A percentile compares a stretch with the other conserved stretches of the same genome.
These are phyloP conservation scores for Candida buenavistaensis DNA, from an alignment of 1,139 yeast genomes.

Conservation along the genomic window DNA sequence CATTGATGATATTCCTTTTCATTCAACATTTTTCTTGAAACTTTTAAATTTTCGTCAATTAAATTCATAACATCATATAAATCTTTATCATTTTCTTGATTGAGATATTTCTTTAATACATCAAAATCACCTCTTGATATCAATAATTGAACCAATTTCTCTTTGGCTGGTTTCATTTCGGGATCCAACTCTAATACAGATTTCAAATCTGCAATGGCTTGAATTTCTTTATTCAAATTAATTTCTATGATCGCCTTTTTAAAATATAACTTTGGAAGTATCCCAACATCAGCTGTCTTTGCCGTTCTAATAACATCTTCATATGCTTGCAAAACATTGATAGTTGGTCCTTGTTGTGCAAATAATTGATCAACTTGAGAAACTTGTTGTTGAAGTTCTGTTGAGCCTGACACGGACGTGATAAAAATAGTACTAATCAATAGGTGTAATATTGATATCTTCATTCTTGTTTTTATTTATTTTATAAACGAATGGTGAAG, in stretches of 20 bases:
- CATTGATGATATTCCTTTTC: slow-evolving; percentile 21
- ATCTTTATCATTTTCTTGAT: slow-evolving; percentile 15
- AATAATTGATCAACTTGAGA: slow-evolving; percentile 15
- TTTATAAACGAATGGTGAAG: too few relatives aligned
- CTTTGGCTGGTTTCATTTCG: slow-evolving; percentile 41
- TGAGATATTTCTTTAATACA: slow-evolving; percentile 16
- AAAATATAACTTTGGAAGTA: slow-evolving; percentile 42
- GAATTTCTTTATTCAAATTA: slow-evolving; percentile 45
- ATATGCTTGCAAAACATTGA: slow-evolving; percentile 24
- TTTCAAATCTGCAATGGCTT: slow-evolving; percentile 50
- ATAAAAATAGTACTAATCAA: slow-evolving; percentile 4
- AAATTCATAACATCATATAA: slow-evolving; percentile 16
- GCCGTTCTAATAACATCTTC: slow-evolving; percentile 13
- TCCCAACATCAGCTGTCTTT: slow-evolving; percentile 5
- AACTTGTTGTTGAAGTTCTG: slow-evolving; percentile 8
- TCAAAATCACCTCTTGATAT: slow-evolving; percentile 47
- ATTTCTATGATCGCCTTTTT: slow-evolving; percentile 57
- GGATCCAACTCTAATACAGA: slow-evolving; percentile 42
- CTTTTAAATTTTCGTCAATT: slow-evolving; percentile 20
- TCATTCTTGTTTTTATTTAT: too few relatives aligned
- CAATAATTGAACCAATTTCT: slow-evolving; percentile 42
- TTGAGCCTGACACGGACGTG: slow-evolving; percentile 1
- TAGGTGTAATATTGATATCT: slow-evolving; percentile 6
- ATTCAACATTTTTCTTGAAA: slow-evolving; percentile 17
- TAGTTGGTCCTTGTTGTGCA: slow-evolving; percentile 27